Conservation (phyloP, 106 monocot species). For the Agapanthus africanus region DNA sequence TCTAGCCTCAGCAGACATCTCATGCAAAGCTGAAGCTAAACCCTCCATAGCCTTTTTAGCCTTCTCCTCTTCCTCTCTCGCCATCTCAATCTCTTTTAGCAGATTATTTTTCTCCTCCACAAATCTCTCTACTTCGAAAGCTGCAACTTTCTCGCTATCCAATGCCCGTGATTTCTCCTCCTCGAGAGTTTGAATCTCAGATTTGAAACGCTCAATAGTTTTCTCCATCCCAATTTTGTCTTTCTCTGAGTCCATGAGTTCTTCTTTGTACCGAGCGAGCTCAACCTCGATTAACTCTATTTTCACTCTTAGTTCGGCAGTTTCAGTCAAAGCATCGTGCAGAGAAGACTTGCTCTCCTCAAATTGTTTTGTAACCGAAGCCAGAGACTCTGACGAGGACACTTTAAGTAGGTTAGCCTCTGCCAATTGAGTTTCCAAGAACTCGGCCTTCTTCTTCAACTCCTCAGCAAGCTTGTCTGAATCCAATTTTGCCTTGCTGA, state of each 20-base stretch:
- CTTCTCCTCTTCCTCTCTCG: constrained; percentile 32
- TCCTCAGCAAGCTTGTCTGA: background rate
- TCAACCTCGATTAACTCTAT: constrained; percentile 36
- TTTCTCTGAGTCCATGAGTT: constrained; percentile 9
- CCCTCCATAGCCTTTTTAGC: constrained; percentile 47
- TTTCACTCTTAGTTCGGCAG: constrained; percentile 24
- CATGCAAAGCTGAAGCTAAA: constrained; percentile 45
- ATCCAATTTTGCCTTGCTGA: constrained; percentile 19
- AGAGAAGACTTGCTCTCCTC: constrained; percentile 4
- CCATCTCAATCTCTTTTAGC: constrained; percentile 21
- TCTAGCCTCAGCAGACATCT: constrained; percentile 41
- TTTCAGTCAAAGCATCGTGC: constrained; percentile 24
- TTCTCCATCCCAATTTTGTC: background rate
- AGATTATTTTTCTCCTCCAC: constrained; percentile 34
- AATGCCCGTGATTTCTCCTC: constrained; percentile 2
- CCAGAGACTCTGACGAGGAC: background rate
- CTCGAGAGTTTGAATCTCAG: constrained; percentile 8
- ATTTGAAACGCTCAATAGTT: constrained; percentile 18
- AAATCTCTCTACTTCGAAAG: constrained; percentile 19
- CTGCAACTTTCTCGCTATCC: constrained; percentile 7
- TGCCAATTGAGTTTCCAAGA: background rate
- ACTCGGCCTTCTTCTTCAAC: constrained; percentile 4
- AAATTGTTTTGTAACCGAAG: constrained; percentile 18
- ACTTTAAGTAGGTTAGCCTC: constrained; percentile 3
- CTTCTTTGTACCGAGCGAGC: constrained; percentile 14